A percentile compares a stretch with the other conserved stretches of the same genome.
Conservation (phyloP, 495 filamentous ascomycete species). For the Viridothelium virens region DNA sequence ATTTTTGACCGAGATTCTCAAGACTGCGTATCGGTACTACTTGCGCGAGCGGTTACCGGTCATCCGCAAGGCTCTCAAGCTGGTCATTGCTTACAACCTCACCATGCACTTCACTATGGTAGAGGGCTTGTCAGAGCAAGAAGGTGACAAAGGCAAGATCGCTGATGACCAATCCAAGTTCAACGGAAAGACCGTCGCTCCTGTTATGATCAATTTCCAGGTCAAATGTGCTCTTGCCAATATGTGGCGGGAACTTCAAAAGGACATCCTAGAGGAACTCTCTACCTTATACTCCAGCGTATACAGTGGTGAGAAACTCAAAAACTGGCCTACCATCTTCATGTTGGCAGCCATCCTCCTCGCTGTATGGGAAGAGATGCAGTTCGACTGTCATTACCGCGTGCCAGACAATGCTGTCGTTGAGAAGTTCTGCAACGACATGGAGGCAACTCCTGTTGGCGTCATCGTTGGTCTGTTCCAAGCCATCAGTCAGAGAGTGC, state of each 20-base stretch:
- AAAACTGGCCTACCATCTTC: conserved; percentile 97
- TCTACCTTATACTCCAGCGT: conserved; percentile 84
- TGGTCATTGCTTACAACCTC: conserved; percentile 86
- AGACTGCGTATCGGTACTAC: conserved; percentile 87
- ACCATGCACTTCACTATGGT: conserved; percentile 88
- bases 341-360: conserved; percentile 83
- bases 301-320: conserved; percentile 85
- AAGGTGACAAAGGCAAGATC: conserved; percentile 69
- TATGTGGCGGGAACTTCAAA: conserved; percentile 93
- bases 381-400: conserved; percentile 92
- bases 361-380: conserved; percentile 94
- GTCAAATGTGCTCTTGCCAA: conserved; percentile 89
- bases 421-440: conserved; percentile 85
- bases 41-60: conserved; percentile 72
- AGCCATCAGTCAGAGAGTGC: conserved; percentile 89
- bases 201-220: conserved; percentile 98
- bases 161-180: conserved; percentile 69
- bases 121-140: conserved; percentile 75
- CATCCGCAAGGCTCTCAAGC: conserved; percentile 83
- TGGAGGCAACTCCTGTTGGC: conserved; percentile 88
- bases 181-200: conserved; percentile 78
- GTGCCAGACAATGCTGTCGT: conserved; percentile 73
- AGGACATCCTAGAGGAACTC: conserved; percentile 87
- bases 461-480: conserved; percentile 93
- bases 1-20: conserved; percentile 87